Conservation (phyloP, 2,329 filamentous ascomycete genomes). For the Ophiostoma populinum region DNA sequence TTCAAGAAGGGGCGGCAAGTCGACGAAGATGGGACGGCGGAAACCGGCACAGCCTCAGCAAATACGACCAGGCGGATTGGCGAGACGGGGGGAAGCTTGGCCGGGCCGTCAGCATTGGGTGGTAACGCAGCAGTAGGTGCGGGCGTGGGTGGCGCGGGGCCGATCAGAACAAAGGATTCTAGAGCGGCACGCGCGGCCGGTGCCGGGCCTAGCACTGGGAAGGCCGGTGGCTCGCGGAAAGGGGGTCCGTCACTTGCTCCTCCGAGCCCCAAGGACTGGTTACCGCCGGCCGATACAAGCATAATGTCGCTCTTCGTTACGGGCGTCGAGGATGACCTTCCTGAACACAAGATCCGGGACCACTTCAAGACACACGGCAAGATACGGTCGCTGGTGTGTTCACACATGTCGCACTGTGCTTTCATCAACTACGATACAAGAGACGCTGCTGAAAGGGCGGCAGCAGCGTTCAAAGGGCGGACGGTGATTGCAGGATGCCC, state of each 20-base stretch:
- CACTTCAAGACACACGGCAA: conserved; percentile 83
- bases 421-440: conserved; percentile 89
- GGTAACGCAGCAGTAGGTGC: conserved; percentile 35
- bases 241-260: conserved; percentile 56
- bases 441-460: conserved; percentile 70
- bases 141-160: conserved; percentile 48
- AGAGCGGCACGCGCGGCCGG: conserved; percentile 30
- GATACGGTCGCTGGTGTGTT: conserved; percentile 84
- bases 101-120: conserved; percentile 13
- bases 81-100: neutral
- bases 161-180: conserved; percentile 59
- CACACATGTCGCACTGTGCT: conserved; percentile 91
- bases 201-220: conserved; percentile 20
- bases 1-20: conserved; percentile 73
- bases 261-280: conserved; percentile 68
- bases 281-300: conserved; percentile 66
- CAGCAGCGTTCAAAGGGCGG: conserved; percentile 68
- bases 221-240: conserved; percentile 10
- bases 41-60: conserved; percentile 15
- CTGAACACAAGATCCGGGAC: conserved; percentile 76
- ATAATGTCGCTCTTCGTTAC: conserved; percentile 91
- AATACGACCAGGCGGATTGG: conserved; percentile 18
- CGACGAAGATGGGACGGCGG: conserved; percentile 35
- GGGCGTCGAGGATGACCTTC: conserved; percentile 87
- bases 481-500: conserved; percentile 86